phyloP scores from a whole-genome alignment of 495 filamentous ascomycete species.

The Trichoderma reesei region DNA sequence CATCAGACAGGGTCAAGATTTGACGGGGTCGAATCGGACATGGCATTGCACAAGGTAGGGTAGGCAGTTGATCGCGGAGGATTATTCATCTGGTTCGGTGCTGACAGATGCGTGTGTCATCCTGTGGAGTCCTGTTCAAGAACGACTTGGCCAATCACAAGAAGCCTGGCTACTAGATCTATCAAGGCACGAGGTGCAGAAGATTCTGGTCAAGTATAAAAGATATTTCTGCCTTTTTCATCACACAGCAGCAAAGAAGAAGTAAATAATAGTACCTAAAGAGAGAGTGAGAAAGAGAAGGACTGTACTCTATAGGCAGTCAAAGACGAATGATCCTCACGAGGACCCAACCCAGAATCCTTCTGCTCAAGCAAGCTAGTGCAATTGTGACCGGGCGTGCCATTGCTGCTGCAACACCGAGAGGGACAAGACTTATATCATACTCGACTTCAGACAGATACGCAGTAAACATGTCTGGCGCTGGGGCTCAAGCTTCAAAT shows the following conservation, averaged over 20 bases:
- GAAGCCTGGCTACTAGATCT: not conserved
- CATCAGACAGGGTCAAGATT: too few species aligned
- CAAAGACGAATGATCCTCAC: not conserved
- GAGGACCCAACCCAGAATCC: not conserved
- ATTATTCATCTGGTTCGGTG: not conserved
- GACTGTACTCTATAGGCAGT: too few species aligned
- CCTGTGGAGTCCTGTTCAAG: not conserved
- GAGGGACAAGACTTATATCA: not conserved
- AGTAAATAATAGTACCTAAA: not conserved
- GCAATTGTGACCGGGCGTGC: not conserved
- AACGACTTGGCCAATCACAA: not conserved
- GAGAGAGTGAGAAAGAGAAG: too few species aligned
- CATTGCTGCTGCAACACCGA: not conserved
- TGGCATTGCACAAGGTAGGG: not conserved
- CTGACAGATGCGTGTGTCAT: not conserved
- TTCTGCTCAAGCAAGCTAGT: not conserved
- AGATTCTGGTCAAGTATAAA: not conserved
- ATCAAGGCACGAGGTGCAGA: not conserved
- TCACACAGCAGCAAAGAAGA: not conserved
- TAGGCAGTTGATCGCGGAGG: too few species aligned
- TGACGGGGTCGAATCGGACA: not conserved
- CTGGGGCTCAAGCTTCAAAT: not conserved
- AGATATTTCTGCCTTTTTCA: not conserved
- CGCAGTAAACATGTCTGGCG: not conserved
- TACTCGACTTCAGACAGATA: not conserved